phyloP scores from a whole-genome alignment of 768 basidiomycete genomes.

The Mycena crocata region DNA sequence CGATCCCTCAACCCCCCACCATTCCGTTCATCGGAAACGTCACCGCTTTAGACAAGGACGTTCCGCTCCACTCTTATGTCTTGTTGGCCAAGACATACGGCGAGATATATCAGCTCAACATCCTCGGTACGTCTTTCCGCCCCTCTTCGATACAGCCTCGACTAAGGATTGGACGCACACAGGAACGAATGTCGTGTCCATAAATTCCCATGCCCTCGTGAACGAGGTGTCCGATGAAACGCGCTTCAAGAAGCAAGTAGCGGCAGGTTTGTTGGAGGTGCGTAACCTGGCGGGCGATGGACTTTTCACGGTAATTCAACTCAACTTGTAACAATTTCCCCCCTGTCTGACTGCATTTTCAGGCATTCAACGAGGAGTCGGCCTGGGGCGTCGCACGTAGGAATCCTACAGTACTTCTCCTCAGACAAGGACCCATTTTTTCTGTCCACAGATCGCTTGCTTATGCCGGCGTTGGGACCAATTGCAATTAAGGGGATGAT shows the following conservation, averaged over 20 bases:
- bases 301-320: conserved; percentile 9
- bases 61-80: conserved; percentile 48
- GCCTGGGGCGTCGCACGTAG: conserved; percentile 20
- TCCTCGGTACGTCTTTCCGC: conserved; percentile 42
- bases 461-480: conserved; percentile 25
- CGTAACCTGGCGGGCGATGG: conserved; percentile 8
- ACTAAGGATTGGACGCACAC: conserved; percentile 45
- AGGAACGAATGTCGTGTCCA: neutral
- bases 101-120: conserved; percentile 53
- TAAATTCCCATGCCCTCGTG: conserved; percentile 14
- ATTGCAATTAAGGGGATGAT: conserved; percentile 51
- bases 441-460: conserved; percentile 13
- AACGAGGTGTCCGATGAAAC: conserved; percentile 26
- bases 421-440: neutral
- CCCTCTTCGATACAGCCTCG: conserved; percentile 40
- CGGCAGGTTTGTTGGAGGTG: conserved; percentile 7
- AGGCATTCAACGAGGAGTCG: conserved; percentile 13
- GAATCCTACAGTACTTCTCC: neutral
- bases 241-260: conserved; percentile 18
- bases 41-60: conserved; percentile 46
- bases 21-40: conserved; percentile 57
- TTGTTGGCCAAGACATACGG: conserved; percentile 54
- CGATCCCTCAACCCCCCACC: conserved; percentile 55
- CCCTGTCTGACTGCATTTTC: neutral
- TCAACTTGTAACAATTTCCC: neutral